These are phyloP conservation scores for Aspergillus arachidicola DNA, from an alignment of 2,329 filamentous ascomycete genomes.

Conservation along the genomic window DNA sequence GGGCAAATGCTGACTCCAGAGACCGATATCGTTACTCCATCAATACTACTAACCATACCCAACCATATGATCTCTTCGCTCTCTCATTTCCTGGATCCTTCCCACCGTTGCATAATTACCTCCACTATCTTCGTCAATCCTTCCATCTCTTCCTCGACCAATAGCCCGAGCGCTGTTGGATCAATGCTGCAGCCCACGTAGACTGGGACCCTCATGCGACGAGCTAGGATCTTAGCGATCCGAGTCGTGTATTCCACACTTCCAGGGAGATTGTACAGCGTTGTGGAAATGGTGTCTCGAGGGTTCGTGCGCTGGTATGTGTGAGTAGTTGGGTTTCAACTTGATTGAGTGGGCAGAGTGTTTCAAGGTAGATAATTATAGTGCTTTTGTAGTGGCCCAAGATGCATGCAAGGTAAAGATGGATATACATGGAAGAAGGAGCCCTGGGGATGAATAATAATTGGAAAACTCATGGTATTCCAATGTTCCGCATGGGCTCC, in stretches of 20 bases:
- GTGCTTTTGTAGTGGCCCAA: background rate
- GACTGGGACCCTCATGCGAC: constrained; percentile 70
- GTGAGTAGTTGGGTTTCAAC: constrained; percentile 13
- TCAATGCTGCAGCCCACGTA: constrained; percentile 90
- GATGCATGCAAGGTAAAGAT: background rate
- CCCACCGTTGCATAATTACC: constrained; percentile 61
- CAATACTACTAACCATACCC: background rate
- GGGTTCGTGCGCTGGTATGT: constrained; percentile 40
- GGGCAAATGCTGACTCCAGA: background rate
- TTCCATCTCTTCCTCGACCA: constrained; percentile 92
- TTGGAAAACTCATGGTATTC: background rate
- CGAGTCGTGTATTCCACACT: constrained; percentile 86
- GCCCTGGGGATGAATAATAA: background rate
- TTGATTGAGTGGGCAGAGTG: background rate
- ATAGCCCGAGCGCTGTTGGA: constrained; percentile 74
- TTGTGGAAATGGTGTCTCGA: constrained; percentile 68
- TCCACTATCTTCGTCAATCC: constrained; percentile 75
- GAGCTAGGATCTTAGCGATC: constrained; percentile 80
- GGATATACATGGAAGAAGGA: background rate
- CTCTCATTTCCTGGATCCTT: constrained; percentile 14
- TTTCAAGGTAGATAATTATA: background rate
- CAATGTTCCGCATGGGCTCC: background rate
- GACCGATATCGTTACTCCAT: background rate
- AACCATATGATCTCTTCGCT: background rate
- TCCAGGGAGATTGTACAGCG: constrained; percentile 71